A percentile compares a stretch with the other conserved stretches of the same genome.
Evolutionary conservation across 1,284 basidiomycete species (phyloP).

Genomic region (Porphyrellus sp.): DNA sequence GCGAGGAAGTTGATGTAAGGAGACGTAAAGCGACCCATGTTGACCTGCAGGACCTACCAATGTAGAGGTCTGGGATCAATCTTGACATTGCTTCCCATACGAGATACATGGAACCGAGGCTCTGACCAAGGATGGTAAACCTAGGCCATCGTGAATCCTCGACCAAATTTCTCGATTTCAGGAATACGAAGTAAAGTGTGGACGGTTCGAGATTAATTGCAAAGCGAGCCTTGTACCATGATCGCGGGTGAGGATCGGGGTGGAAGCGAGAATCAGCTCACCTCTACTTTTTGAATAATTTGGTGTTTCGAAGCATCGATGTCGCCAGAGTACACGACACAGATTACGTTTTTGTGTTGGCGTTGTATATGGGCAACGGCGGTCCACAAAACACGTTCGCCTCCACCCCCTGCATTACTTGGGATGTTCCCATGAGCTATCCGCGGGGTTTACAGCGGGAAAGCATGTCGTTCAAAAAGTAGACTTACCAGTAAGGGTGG

Average conservation of each 20-base stretch:
- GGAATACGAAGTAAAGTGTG: conserved; percentile 75
- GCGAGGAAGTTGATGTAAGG: background rate
- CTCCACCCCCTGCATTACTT: conserved; percentile 96
- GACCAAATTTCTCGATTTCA: conserved; percentile 68
- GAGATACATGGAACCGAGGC: conserved; percentile 80
- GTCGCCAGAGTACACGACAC: conserved; percentile 91
- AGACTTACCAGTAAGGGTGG: conserved; percentile 88
- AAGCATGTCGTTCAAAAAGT: background rate
- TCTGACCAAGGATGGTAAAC: conserved; percentile 92
- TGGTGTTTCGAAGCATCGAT: conserved; percentile 73
- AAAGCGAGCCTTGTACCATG: conserved; percentile 70
- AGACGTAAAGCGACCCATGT: background rate
- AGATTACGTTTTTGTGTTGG: conserved; percentile 68
- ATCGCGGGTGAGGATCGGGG: background rate
- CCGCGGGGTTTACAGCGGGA: conserved; percentile 33
- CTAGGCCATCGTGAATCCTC: conserved; percentile 83
- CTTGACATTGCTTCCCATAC: conserved; percentile 77
- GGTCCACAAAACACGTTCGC: conserved; percentile 94
- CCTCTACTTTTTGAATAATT: conserved; percentile 83
- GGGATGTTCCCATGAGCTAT: conserved; percentile 32
- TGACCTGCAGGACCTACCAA: conserved; percentile 53
- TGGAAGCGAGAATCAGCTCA: conserved; percentile 34
- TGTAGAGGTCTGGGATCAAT: conserved; percentile 84
- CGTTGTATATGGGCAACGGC: conserved; percentile 81
- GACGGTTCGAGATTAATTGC: conserved; percentile 69